Percentiles rank a stretch among this genome's conserved stretches.
Evolutionary conservation across 345 rosid species (phyloP).

Genomic region (Heritiera littoralis): DNA sequence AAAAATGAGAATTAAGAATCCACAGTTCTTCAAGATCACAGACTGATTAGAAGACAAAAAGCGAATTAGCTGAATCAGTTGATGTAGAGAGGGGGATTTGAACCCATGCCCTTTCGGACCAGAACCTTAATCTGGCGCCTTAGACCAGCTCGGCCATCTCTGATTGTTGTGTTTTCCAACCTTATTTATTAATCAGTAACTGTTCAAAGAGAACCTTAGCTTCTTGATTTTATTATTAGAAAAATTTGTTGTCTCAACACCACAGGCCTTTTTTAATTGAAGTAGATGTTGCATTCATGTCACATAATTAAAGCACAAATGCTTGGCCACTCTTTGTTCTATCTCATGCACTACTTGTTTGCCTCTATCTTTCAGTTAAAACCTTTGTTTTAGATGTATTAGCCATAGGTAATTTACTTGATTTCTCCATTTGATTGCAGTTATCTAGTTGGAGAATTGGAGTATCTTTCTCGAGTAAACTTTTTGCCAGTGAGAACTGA

Average conservation of each 20-base stretch:
- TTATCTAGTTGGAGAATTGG: background rate
- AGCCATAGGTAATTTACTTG: background rate
- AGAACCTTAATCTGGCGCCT: constrained; percentile 88
- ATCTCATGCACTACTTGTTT: background rate
- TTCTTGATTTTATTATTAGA: no score
- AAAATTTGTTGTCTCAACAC: no score
- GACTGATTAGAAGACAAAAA: background rate
- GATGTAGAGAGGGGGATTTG: constrained; percentile 71
- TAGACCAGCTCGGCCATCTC: constrained; percentile 83
- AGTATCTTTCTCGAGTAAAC: background rate
- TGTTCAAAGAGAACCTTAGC: no score
- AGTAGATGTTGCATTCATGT: no score
- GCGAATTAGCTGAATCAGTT: background rate
- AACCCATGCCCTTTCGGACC: constrained; percentile 89
- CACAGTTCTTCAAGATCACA: constrained; percentile 1
- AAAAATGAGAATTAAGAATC: background rate
- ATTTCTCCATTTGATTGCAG: background rate
- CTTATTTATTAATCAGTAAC: no score
- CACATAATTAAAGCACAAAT: no score
- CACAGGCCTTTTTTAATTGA: no score
- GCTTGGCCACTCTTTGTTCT: no score
- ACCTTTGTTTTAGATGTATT: background rate
- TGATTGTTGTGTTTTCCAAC: no score
- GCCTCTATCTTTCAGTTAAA: background rate
- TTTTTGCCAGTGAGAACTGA: background rate